A percentile compares a stretch with the other conserved stretches of the same genome.
Conservation (phyloP, 345 rosid species). For the Eutrema yunnanense region DNA sequence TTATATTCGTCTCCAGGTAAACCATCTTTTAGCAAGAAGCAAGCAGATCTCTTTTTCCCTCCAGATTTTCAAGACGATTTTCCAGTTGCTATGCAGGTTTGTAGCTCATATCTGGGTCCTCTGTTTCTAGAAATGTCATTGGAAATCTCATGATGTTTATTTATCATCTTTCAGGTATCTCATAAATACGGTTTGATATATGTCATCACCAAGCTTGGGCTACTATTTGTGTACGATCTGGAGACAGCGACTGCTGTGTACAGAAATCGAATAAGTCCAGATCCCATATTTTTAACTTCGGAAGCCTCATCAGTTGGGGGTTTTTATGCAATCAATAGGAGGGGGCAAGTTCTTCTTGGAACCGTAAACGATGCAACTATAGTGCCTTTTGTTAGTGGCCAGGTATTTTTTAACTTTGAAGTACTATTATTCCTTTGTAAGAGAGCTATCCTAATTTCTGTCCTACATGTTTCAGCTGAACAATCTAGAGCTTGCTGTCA, state of each 20-base stretch:
- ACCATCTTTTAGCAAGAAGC: slow-evolving; percentile 87
- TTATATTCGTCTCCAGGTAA: slow-evolving; percentile 49
- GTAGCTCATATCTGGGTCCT: neutral
- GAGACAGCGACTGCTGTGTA: slow-evolving; percentile 98
- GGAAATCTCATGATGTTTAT: neutral
- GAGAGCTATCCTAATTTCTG: no score
- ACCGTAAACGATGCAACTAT: slow-evolving; percentile 91
- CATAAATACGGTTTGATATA: slow-evolving; percentile 79
- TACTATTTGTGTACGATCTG: slow-evolving; percentile 92
- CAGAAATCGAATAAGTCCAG: slow-evolving; percentile 98
- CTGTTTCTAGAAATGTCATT: neutral
- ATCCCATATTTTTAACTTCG: slow-evolving; percentile 94
- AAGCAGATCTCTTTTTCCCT: slow-evolving; percentile 99
- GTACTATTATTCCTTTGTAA: no score
- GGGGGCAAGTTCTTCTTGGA: slow-evolving; percentile 83
- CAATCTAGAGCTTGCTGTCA: slow-evolving; percentile 97
- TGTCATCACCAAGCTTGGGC: slow-evolving; percentile 97
- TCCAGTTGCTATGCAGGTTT: slow-evolving; percentile 99
- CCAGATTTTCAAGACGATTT: slow-evolving; percentile 99
- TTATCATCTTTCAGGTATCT: slow-evolving; percentile 57
- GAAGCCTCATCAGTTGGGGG: slow-evolving; percentile 93
- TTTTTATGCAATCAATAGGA: slow-evolving; percentile 90
- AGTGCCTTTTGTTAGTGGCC: slow-evolving; percentile 96
- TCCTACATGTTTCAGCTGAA: slow-evolving; percentile 43
- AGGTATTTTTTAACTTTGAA: slow-evolving; percentile 44